Conservation (phyloP, 2,329 filamentous ascomycete species). For the Chaetomium globosum region DNA sequence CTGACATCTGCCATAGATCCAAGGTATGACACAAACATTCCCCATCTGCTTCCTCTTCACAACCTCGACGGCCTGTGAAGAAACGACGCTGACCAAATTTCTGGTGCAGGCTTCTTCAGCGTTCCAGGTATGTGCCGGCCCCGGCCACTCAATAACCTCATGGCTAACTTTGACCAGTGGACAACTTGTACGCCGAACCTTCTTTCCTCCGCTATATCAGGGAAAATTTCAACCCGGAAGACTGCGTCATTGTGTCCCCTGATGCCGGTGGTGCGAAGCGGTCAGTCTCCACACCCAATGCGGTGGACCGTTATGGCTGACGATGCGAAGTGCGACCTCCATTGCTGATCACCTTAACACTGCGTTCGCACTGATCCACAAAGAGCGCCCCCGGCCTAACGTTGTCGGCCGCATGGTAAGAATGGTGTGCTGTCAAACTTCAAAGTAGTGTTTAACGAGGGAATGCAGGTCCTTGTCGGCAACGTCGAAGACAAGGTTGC, state of each 20-base stretch:
- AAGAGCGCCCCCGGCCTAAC: slow-evolving; percentile 81
- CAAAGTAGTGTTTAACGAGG: slow-evolving; percentile 13
- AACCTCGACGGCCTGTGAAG: not conserved
- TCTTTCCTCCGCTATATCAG: slow-evolving; percentile 89
- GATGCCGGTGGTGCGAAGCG: slow-evolving; percentile 94
- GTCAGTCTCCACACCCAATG: slow-evolving; percentile 44
- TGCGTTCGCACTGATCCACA: slow-evolving; percentile 93
- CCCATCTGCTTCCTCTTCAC: not conserved
- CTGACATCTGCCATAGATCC: slow-evolving; percentile 32
- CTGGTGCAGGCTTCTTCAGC: slow-evolving; percentile 82
- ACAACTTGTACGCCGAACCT: slow-evolving; percentile 89
- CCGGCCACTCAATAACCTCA: not conserved
- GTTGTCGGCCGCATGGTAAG: slow-evolving; percentile 78
- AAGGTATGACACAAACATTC: slow-evolving; percentile 30
- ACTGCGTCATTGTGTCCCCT: slow-evolving; percentile 91
- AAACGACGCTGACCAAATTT: slow-evolving; percentile 47
- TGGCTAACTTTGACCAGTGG: slow-evolving; percentile 27
- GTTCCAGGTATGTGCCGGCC: slow-evolving; percentile 48
- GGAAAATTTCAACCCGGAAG: slow-evolving; percentile 77
- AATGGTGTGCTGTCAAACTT: not conserved
- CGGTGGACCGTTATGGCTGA: slow-evolving; percentile 14
- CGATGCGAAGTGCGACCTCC: slow-evolving; percentile 64
- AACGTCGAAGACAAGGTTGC: slow-evolving; percentile 89
- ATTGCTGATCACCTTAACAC: slow-evolving; percentile 91
- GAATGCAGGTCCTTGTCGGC: slow-evolving; percentile 71